Base-by-base conservation (phyloP, 805 yeast species). In the Debaryomyces castellii region DNA sequence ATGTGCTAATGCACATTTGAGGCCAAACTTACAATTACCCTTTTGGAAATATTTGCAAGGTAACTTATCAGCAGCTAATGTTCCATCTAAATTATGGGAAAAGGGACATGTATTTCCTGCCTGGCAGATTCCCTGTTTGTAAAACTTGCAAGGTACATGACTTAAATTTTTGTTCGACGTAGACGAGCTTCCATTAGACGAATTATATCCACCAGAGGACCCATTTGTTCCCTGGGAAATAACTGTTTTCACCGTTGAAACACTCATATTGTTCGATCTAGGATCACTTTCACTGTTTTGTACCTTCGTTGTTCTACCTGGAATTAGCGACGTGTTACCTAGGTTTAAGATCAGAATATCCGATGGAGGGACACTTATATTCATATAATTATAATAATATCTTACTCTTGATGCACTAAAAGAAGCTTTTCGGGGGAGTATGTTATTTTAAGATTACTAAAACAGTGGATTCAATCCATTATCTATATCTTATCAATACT, bases 81-180 rank as follows among this genome's bases (percentile, higher is more conserved):
- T 62, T 4, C 78, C 73, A 45, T 84, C 87, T 42, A 80, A 60
- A 39, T 85, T 76, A 63, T 92, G 99, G 27, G 94, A 83, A 62
- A 92, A 92, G 1, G 97, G 97, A 64, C 99, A 92, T 1, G 92
- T 75, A 42, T 72, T 74, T 10, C 98, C 98, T 1, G 98, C 98
- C 65, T 91, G 97, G 64, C 99, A 92, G 14, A 87, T 81, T 1
- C 98, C 97, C 63, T 91, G 97, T 47, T 81, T 76, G 64, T 76
- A 92, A 71, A 92, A 92, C 69, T 92, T 92, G 66, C 99, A 92
- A 2, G 99, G 99, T 24, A 92, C 98, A 65, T 92, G 99, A 39
- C 95, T 84, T 39, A 89, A 77, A 58, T 87, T 89, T 71, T 68
- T 66, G 35, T 49, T 59, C 17, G 49, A 42, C 8, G 35, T 47